Percentiles rank a stretch among this genome's conserved stretches.
phyloP scores from a whole-genome alignment of 1,284 basidiomycete genomes.

The Cryptococcus depauperatus region DNA sequence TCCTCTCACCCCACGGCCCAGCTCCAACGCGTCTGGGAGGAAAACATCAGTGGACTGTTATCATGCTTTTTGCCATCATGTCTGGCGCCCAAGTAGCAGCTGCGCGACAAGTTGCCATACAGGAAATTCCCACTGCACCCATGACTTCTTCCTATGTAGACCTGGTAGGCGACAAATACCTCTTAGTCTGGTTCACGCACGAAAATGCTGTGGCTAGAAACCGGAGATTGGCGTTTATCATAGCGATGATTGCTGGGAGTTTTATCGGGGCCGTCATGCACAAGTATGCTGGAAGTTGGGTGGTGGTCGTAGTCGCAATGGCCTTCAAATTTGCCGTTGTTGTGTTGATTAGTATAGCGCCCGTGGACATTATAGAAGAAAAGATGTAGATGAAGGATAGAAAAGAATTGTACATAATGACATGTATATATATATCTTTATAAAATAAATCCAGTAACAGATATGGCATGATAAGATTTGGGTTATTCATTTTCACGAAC shows the following conservation, averaged over 20 bases:
- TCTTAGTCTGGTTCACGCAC: constrained; percentile 25
- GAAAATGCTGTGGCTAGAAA: constrained; percentile 31
- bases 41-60: constrained; percentile 32
- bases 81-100: constrained; percentile 43
- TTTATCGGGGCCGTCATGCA: constrained; percentile 38
- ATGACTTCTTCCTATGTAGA: constrained; percentile 43
- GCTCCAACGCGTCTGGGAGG: constrained; percentile 15
- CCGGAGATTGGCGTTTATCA: constrained; percentile 30
- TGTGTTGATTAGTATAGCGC: constrained; percentile 14
- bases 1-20: constrained; percentile 30
- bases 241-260: constrained; percentile 33
- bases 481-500: too few relatives aligned
- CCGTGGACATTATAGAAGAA: constrained; percentile 11
- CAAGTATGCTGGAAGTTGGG: constrained; percentile 28
- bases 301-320: constrained; percentile 30
- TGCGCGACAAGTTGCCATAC: constrained; percentile 31
- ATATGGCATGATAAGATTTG: too few relatives aligned
- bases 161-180: constrained; percentile 35
- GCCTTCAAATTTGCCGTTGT: constrained; percentile 27
- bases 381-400: too few relatives aligned
- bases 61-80: constrained; percentile 39
- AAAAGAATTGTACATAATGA: too few relatives aligned
- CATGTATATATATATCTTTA: too few relatives aligned
- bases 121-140: constrained; percentile 37
- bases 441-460: too few relatives aligned